phyloP scores from a whole-genome alignment of 345 rosid species.

The Arabidopsis suecica region DNA sequence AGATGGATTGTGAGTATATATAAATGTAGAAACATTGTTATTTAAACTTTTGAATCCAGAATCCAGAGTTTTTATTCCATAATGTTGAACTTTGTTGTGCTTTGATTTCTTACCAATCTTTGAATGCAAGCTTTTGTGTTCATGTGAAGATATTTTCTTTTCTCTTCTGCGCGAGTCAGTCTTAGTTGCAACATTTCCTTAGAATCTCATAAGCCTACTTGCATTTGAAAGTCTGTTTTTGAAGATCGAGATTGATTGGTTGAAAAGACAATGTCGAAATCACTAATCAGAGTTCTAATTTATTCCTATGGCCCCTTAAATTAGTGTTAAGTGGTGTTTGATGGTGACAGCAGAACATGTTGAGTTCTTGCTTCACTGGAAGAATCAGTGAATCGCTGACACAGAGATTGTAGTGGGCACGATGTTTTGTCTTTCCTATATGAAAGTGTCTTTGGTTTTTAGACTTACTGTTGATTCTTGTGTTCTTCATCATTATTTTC shows the following conservation, averaged over 20 bases:
- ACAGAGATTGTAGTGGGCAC: neutral
- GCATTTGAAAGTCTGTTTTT: conserved; percentile 17
- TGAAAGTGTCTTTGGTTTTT: conserved; percentile 14
- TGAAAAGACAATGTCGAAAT: neutral
- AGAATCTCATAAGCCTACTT: neutral
- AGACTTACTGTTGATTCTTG: conserved; percentile 15
- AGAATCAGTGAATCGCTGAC: conserved; percentile 29
- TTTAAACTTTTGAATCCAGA: conserved; percentile 1
- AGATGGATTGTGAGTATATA: conserved; percentile 1
- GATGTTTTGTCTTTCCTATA: conserved; percentile 16
- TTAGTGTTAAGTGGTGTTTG: conserved; percentile 16
- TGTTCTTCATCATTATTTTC: neutral
- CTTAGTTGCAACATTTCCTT: neutral
- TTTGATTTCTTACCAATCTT: conserved; percentile 20
- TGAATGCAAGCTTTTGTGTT: neutral
- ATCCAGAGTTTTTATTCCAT: neutral
- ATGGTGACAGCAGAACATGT: conserved; percentile 31
- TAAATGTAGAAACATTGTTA: neutral
- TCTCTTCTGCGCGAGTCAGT: neutral
- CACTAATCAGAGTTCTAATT: neutral
- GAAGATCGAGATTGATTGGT: conserved; percentile 16
- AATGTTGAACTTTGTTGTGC: conserved; percentile 17
- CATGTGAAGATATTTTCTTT: conserved; percentile 10
- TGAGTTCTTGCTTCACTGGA: conserved; percentile 26
- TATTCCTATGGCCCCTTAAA: neutral